Evolutionary conservation across 306 rosid species (phyloP), one percentile per base, ranked within the genome.

Genomic region (Arachis stenosperma): DNA sequence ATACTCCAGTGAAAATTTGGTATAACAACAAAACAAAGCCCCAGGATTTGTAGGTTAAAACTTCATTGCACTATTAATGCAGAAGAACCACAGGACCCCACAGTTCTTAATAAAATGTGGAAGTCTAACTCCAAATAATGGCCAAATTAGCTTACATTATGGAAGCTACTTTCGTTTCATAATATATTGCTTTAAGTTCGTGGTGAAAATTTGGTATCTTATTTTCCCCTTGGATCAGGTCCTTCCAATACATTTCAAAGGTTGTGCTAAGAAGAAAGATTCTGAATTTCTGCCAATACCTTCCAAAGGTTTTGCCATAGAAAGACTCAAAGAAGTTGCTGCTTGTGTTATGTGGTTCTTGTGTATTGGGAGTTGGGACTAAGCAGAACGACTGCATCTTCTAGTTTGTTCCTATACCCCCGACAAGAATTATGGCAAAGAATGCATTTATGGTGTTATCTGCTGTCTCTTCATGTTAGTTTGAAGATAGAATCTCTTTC

Each of bases 361-460:
- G 51, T 10, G 51, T 46, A 46, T 10, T 8, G 51, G 51, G 51
- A 46, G 11, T 10, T 8, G 51, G 51, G 51, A 46, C 0, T 10
- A 4, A 29, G 74, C 74, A 69, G 51, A 69, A 6, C 52, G 63
- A 62, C 17, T 9, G 40, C 37, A 47, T 27, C 41, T 46, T 65
- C 70, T 27, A 46, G 56, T 48, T 41, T 6, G 40, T 65, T 65
- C 30, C 57, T 66, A 47, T 66, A 47, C 15, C 57, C 43, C 41
- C 57, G 47, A 47, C 5, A 17, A 22, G 10, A 9, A 37, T 29
- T 66, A 27, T 66, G 11, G 42, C 58, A 65, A 27, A 65, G 42
- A 46, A 65, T 14, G 39, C 29, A n/a, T 52, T 52, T 6, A 47
- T 47, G 52, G 52, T 4, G 3, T 3, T 63, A 1, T 67, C 8